Percentiles rank a stretch among this genome's conserved stretches.
phyloP scores from a whole-genome alignment of 2,329 filamentous ascomycete species.

The Aspergillus novoparasiticus region DNA sequence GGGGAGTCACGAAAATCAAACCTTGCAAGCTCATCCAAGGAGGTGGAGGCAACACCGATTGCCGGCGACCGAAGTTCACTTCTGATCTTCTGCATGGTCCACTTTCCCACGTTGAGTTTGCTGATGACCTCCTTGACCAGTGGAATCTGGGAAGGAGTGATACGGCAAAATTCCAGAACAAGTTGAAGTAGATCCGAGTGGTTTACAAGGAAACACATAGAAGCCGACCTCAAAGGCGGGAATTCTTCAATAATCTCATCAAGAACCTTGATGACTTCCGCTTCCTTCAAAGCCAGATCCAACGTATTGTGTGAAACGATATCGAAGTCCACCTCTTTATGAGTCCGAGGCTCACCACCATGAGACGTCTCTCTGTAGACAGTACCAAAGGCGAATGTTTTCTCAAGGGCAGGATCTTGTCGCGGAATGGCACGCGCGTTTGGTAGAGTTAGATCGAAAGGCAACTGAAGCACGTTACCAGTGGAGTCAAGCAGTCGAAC shows the following conservation, averaged over 20 bases:
- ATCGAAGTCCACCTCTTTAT: slow-evolving; percentile 93
- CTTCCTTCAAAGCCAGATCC: slow-evolving; percentile 86
- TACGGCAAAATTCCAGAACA: slow-evolving; percentile 87
- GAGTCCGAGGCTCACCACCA: slow-evolving; percentile 78
- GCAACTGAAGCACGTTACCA: slow-evolving; percentile 89
- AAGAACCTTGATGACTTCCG: slow-evolving; percentile 89
- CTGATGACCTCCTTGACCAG: slow-evolving; percentile 81
- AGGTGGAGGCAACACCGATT: slow-evolving; percentile 83
- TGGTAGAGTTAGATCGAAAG: slow-evolving; percentile 87
- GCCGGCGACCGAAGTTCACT: slow-evolving; percentile 78
- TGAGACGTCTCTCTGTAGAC: slow-evolving; percentile 80
- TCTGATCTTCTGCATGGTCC: slow-evolving; percentile 80
- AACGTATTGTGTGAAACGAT: slow-evolving; percentile 81
- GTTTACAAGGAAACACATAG: slow-evolving; percentile 88
- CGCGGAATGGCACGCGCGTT: slow-evolving; percentile 81
- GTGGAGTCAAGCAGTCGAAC: slow-evolving; percentile 80
- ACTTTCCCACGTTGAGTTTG: slow-evolving; percentile 79
- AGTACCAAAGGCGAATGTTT: slow-evolving; percentile 82
- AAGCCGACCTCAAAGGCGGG: slow-evolving; percentile 68
- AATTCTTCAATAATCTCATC: slow-evolving; percentile 87
- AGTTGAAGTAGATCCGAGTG: slow-evolving; percentile 83
- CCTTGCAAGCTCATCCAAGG: slow-evolving; percentile 81
- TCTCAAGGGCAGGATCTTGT: slow-evolving; percentile 64
- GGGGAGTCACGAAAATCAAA: slow-evolving; percentile 84
- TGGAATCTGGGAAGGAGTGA: slow-evolving; percentile 68